Conservation (phyloP, 225 moss, liverwort and hornwort genomes). For the Thuidium tamariscinum region DNA sequence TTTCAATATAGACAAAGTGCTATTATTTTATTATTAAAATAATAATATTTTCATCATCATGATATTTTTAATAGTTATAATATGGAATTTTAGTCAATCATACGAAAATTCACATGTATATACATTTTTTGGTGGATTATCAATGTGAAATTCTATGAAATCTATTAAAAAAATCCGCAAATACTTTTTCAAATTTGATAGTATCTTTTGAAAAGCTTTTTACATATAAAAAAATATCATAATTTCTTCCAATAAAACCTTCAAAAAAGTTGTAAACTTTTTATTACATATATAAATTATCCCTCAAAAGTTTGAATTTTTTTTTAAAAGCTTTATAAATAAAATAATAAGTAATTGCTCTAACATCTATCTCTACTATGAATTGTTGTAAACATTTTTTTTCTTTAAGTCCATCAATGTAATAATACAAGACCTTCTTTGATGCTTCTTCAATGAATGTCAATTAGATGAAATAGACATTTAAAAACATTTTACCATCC, state of each 20-base stretch:
- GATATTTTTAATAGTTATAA: background rate
- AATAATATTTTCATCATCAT: background rate
- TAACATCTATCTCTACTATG: background rate
- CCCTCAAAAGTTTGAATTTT: background rate
- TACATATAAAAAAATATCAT: background rate
- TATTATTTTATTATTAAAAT: background rate
- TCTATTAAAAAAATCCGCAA: background rate
- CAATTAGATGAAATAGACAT: background rate
- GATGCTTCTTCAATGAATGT: background rate
- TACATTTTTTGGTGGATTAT: background rate
- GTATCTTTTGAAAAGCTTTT: accelerated
- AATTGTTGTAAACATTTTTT: background rate
- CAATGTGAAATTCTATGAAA: background rate
- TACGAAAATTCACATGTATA: background rate
- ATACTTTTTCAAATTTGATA: background rate
- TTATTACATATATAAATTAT: background rate
- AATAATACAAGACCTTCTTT: background rate
- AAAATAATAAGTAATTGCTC: background rate
- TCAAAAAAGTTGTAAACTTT: background rate
- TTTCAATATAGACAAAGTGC: background rate
- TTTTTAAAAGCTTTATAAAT: too few species aligned
- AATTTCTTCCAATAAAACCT: background rate
- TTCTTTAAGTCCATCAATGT: background rate
- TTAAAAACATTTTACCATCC: background rate
- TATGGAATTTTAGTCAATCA: background rate